Evolutionary conservation across 345 rosid genomes (phyloP).

Genomic region (Gossypium longicalyx): DNA sequence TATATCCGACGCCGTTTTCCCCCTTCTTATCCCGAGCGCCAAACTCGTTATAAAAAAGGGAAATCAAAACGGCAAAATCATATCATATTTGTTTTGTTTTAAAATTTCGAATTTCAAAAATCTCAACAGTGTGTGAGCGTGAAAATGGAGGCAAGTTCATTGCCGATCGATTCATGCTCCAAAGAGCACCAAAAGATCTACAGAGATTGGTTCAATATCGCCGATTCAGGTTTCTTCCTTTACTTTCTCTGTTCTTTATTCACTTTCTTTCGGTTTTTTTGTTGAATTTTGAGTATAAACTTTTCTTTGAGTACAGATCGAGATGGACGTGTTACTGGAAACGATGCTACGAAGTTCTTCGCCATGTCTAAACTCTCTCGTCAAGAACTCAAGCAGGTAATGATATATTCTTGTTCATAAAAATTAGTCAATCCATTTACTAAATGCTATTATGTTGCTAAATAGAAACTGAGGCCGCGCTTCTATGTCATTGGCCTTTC

Average conservation of each 20-base stretch:
- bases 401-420: background rate
- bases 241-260: background rate
- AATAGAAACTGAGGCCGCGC: background rate
- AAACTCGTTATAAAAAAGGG: constrained; percentile 23
- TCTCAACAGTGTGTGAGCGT: constrained; percentile 6
- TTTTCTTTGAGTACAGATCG: constrained; percentile 39
- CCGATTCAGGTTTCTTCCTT: constrained; percentile 63
- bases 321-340: constrained; percentile 79
- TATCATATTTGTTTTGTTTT: background rate
- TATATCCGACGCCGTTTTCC: constrained; percentile 9
- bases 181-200: constrained; percentile 74
- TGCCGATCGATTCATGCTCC: constrained; percentile 36
- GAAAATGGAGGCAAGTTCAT: constrained; percentile 46
- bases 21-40: constrained; percentile 25
- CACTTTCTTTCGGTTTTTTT: background rate
- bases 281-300: background rate
- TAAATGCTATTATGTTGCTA: background rate
- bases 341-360: constrained; percentile 78
- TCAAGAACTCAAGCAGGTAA: constrained; percentile 84
- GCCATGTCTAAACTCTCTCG: constrained; percentile 80
- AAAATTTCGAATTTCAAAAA: constrained; percentile 23
- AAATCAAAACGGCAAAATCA: background rate
- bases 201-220: constrained; percentile 70
- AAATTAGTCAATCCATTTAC: background rate
- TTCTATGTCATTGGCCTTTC: background rate